phyloP scores from a whole-genome alignment of 441 rosid species.

The Eutrema salsugineum region DNA sequence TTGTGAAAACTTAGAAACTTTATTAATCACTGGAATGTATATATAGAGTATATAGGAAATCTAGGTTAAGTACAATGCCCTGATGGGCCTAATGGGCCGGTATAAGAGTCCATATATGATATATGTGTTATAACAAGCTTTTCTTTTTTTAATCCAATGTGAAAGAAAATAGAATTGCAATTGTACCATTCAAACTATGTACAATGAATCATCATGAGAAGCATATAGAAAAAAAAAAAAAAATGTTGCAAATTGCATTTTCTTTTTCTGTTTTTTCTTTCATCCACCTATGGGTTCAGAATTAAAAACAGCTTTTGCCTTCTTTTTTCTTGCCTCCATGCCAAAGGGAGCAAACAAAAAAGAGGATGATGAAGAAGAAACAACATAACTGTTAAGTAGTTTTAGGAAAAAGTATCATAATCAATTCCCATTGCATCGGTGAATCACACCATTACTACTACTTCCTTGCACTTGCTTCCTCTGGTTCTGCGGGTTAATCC shows the following conservation, averaged over 20 bases:
- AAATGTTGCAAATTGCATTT: constrained; percentile 23
- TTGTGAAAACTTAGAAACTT: no score
- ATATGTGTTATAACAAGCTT: no score
- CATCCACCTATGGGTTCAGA: constrained; percentile 25
- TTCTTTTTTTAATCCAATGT: neutral
- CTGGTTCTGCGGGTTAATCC: constrained; percentile 33
- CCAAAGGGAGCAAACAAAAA: constrained; percentile 15
- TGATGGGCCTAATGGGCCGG: no score
- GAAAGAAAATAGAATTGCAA: neutral
- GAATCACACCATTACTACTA: constrained; percentile 38
- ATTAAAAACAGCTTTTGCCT: constrained; percentile 18
- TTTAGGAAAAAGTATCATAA: neutral
- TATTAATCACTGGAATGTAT: no score
- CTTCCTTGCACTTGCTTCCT: constrained; percentile 32
- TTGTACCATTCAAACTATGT: neutral
- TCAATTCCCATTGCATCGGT: constrained; percentile 50
- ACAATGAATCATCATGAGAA: neutral
- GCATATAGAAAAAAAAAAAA: neutral
- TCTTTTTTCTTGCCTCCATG: constrained; percentile 5
- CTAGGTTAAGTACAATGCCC: no score
- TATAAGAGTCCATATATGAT: no score
- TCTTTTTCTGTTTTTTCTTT: neutral
- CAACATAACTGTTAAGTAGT: constrained; percentile 26
- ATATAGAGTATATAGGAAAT: no score
- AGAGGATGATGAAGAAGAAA: constrained; percentile 14